phyloP scores from a whole-genome alignment of 2,329 filamentous ascomycete genomes.

The Cladosporium sp. region DNA sequence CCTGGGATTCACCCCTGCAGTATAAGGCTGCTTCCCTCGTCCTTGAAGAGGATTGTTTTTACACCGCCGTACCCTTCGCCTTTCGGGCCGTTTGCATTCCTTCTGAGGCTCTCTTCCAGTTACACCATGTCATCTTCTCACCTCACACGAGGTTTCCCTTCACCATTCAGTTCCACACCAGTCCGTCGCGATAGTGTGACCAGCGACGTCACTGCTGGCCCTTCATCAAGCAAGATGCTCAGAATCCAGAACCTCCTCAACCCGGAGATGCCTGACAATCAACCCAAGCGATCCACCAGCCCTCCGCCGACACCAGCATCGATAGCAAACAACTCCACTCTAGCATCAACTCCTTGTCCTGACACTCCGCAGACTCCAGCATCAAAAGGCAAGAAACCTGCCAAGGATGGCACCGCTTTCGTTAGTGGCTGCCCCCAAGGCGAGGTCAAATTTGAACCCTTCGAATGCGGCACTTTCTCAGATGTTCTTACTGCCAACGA shows the following conservation, averaged over 20 bases:
- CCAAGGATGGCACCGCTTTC: constrained; percentile 62
- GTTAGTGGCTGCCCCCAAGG: constrained; percentile 59
- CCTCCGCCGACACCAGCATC: constrained; percentile 26
- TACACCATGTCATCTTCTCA: constrained; percentile 19
- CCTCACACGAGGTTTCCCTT: constrained; percentile 16
- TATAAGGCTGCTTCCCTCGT: constrained; percentile 23
- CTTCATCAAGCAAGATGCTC: constrained; percentile 29
- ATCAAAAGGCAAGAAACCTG: constrained; percentile 50
- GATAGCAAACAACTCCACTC: constrained; percentile 19
- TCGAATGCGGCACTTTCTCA: constrained; percentile 53
- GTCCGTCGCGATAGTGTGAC: constrained; percentile 15
- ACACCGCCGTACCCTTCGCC: constrained; percentile 16
- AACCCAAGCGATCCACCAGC: constrained; percentile 19
- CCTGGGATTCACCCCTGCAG: constrained; percentile 17
- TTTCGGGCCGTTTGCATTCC: not conserved
- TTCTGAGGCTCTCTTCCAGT: not conserved
- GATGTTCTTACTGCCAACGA: constrained; percentile 20
- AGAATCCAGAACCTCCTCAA: constrained; percentile 41
- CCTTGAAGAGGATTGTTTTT: constrained; percentile 13
- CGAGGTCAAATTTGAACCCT: constrained; percentile 67
- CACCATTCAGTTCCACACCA: constrained; percentile 17
- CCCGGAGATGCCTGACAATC: constrained; percentile 21
- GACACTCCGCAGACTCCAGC: constrained; percentile 20
- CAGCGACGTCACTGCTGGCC: constrained; percentile 16
- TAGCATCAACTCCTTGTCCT: constrained; percentile 21